phyloP scores from a whole-genome alignment of 1,139 yeast species.

The Sugiyamaella pinicola region DNA sequence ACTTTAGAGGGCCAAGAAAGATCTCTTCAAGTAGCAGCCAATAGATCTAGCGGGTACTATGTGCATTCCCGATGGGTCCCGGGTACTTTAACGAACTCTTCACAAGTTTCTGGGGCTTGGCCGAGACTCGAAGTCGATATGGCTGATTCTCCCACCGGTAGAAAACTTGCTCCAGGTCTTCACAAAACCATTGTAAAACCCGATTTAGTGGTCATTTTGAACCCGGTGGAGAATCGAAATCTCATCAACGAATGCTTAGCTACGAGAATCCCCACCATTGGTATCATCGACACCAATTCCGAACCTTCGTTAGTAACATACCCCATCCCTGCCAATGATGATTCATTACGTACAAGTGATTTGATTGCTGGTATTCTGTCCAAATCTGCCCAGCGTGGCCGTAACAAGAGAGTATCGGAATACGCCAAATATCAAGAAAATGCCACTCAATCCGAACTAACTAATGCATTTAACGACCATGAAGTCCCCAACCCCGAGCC shows the following conservation, averaged over 20 bases:
- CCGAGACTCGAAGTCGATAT: slow-evolving; percentile 68
- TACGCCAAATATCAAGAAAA: slow-evolving; percentile 10
- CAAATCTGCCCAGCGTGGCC: slow-evolving; percentile 81
- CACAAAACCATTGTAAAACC: slow-evolving; percentile 61
- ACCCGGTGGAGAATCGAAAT: slow-evolving; percentile 85
- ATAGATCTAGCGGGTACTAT: slow-evolving; percentile 74
- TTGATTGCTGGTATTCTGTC: slow-evolving; percentile 81
- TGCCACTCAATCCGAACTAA: slow-evolving; percentile 9
- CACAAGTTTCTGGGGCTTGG: slow-evolving; percentile 64
- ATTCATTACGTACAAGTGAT: slow-evolving; percentile 79
- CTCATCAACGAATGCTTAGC: slow-evolving; percentile 81
- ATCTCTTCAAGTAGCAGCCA: slow-evolving; percentile 77
- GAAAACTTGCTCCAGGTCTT: slow-evolving; percentile 51
- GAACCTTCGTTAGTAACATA: slow-evolving; percentile 89
- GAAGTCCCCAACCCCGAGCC: background rate
- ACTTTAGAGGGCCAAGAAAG: slow-evolving; percentile 77
- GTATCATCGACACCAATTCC: slow-evolving; percentile 89
- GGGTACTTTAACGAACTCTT: slow-evolving; percentile 87
- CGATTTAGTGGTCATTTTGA: slow-evolving; percentile 80
- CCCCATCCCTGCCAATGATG: slow-evolving; percentile 96
- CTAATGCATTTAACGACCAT: slow-evolving; percentile 10
- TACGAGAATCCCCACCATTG: slow-evolving; percentile 87
- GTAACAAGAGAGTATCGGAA: slow-evolving; percentile 53
- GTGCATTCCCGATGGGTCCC: slow-evolving; percentile 91
- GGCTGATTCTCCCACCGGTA: slow-evolving; percentile 60